phyloP scores from a whole-genome alignment of 352 stramenopile species.

The Aphanomyces astaci region DNA sequence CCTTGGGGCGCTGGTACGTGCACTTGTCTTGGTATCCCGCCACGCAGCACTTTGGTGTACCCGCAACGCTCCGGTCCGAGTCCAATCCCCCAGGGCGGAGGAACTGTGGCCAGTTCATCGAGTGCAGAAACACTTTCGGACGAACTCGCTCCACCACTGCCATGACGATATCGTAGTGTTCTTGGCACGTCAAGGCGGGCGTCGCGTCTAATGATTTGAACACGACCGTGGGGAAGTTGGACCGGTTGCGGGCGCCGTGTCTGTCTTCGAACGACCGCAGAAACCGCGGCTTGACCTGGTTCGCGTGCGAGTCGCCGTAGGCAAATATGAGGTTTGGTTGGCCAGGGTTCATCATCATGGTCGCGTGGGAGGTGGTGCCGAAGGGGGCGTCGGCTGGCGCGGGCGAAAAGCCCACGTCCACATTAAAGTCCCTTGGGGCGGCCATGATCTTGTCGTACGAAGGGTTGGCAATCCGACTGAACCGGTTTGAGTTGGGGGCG shows the following conservation, averaged over 20 bases:
- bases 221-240: conserved; percentile 13
- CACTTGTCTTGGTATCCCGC: conserved; percentile 15
- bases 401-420: neutral
- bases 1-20: conserved; percentile 9
- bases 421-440: neutral
- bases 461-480: neutral
- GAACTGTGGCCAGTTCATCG: conserved; percentile 14
- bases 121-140: conserved; percentile 7
- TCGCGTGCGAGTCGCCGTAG: conserved; percentile 1
- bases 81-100: neutral
- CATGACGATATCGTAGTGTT: neutral
- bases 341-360: neutral
- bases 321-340: neutral
- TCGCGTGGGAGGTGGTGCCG: neutral
- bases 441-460: conserved; percentile 7
- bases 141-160: neutral
- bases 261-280: neutral
- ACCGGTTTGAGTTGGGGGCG: neutral
- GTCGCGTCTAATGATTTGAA: conserved; percentile 5
- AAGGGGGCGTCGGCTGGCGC: neutral
- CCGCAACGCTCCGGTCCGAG: neutral
- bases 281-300: conserved; percentile 2
- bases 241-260: neutral
- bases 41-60: neutral
- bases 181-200: neutral